Percentiles rank a stretch among this genome's conserved stretches.
phyloP scores from a whole-genome alignment of 2,329 filamentous ascomycete genomes.

The Pleurostoma richardsiae region DNA sequence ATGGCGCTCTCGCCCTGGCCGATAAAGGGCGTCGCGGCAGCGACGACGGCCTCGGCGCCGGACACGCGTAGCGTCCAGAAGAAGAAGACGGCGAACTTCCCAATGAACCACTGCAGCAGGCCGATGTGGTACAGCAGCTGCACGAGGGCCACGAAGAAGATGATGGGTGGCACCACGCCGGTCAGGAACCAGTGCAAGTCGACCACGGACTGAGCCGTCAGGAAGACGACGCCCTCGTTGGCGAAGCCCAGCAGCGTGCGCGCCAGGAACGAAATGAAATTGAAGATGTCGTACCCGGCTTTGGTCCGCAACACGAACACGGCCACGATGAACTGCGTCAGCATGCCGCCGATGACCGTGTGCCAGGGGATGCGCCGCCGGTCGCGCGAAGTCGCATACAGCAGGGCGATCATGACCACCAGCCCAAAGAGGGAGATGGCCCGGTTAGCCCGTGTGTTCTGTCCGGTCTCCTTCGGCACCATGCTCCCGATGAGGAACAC shows the following conservation, averaged over 20 bases:
- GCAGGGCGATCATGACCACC: slow-evolving; percentile 58
- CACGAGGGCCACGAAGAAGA: slow-evolving; percentile 94
- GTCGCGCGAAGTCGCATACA: slow-evolving; percentile 69
- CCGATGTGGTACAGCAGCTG: slow-evolving; percentile 79
- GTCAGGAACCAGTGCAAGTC: slow-evolving; percentile 64
- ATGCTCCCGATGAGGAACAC: slow-evolving; percentile 78
- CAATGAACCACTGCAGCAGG: slow-evolving; percentile 82
- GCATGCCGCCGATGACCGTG: slow-evolving; percentile 83
- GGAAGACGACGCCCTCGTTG: slow-evolving; percentile 65
- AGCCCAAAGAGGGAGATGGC: slow-evolving; percentile 78
- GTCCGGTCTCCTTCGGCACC: slow-evolving; percentile 61
- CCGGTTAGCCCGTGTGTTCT: slow-evolving; percentile 77
- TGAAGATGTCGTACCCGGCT: slow-evolving; percentile 86
- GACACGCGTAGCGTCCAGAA: slow-evolving; percentile 86
- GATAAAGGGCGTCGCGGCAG: slow-evolving; percentile 88
- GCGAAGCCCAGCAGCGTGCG: slow-evolving; percentile 73
- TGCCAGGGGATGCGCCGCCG: slow-evolving; percentile 64
- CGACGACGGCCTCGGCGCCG: slow-evolving; percentile 89
- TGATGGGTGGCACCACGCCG: slow-evolving; percentile 80
- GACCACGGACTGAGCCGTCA: slow-evolving; percentile 47
- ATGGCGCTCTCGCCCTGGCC: slow-evolving; percentile 92
- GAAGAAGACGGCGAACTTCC: slow-evolving; percentile 85
- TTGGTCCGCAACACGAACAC: slow-evolving; percentile 80
- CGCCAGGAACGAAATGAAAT: slow-evolving; percentile 75
- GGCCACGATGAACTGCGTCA: slow-evolving; percentile 81